Evolutionary conservation across 305 asterid species (phyloP).

Genomic region (Ajuga reptans): DNA sequence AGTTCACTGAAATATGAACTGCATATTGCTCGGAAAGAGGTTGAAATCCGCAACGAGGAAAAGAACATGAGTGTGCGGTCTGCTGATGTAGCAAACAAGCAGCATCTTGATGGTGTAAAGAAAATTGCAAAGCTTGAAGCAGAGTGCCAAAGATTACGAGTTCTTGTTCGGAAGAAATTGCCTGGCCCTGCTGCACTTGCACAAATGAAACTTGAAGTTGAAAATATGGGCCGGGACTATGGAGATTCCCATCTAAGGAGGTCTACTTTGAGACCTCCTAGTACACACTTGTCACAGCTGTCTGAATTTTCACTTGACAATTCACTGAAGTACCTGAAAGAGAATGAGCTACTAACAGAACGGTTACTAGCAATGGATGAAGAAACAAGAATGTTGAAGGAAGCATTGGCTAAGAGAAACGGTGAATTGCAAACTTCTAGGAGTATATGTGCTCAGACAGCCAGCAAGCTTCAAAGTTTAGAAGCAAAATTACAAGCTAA

Average conservation of each 20-base stretch:
- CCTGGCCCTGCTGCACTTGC: conserved; percentile 96
- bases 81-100: conserved; percentile 81
- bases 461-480: conserved; percentile 59
- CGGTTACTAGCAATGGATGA: conserved; percentile 77
- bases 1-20: conserved; percentile 76
- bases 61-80: conserved; percentile 77
- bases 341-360: conserved; percentile 62
- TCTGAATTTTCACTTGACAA: conserved; percentile 57
- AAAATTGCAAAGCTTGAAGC: conserved; percentile 91
- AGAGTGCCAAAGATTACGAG: conserved; percentile 85
- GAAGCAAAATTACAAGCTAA: conserved; percentile 51
- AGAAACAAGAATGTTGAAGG: conserved; percentile 79
- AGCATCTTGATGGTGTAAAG: conserved; percentile 82
- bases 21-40: conserved; percentile 70
- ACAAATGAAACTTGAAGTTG: conserved; percentile 93
- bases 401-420: conserved; percentile 74
- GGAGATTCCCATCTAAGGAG: conserved; percentile 56
- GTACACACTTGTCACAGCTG: conserved; percentile 35
- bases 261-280: conserved; percentile 56
- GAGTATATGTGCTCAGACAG: conserved; percentile 60
- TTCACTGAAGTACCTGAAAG: conserved; percentile 52
- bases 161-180: conserved; percentile 81
- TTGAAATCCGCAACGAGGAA: conserved; percentile 84
- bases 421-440: conserved; percentile 64
- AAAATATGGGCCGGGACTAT: conserved; percentile 58